phyloP scores from a whole-genome alignment of 2,329 filamentous ascomycete genomes.

The Hypoxylon sp. region DNA sequence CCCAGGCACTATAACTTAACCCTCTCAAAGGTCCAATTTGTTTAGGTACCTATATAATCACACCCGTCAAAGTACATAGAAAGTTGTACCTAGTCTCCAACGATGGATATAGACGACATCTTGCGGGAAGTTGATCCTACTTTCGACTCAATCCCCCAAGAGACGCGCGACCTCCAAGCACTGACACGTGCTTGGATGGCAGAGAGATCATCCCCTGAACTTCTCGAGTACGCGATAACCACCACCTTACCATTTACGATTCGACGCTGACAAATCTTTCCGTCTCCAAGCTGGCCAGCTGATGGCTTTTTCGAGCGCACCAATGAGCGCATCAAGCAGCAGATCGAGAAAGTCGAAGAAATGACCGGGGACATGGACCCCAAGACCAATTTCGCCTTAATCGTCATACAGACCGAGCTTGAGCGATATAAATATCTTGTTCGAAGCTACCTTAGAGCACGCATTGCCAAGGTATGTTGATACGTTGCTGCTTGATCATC shows the following conservation, averaged over 20 bases:
- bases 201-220: constrained; percentile 88
- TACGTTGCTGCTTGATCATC: constrained; percentile 19
- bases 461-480: constrained; percentile 83
- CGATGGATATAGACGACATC: constrained; percentile 86
- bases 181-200: constrained; percentile 94
- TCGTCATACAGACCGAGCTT: constrained; percentile 95
- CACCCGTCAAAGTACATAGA: background rate
- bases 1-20: background rate
- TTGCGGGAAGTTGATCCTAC: constrained; percentile 78
- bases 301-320: constrained; percentile 85
- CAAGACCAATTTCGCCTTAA: constrained; percentile 91
- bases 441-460: constrained; percentile 82
- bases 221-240: constrained; percentile 76
- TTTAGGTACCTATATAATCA: background rate
- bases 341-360: constrained; percentile 80
- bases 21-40: background rate
- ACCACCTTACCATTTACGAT: background rate
- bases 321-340: constrained; percentile 77
- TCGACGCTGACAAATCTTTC: constrained; percentile 28
- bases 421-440: constrained; percentile 94
- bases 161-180: constrained; percentile 84
- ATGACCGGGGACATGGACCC: constrained; percentile 90
- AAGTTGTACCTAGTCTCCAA: background rate
- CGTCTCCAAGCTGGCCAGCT: constrained; percentile 70
- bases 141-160: constrained; percentile 67